Evolutionary conservation across 164 flowering plant genomes (phyloP), one percentile per base, ranked within the genome.

Genomic region (Nymphaea thermarum): DNA sequence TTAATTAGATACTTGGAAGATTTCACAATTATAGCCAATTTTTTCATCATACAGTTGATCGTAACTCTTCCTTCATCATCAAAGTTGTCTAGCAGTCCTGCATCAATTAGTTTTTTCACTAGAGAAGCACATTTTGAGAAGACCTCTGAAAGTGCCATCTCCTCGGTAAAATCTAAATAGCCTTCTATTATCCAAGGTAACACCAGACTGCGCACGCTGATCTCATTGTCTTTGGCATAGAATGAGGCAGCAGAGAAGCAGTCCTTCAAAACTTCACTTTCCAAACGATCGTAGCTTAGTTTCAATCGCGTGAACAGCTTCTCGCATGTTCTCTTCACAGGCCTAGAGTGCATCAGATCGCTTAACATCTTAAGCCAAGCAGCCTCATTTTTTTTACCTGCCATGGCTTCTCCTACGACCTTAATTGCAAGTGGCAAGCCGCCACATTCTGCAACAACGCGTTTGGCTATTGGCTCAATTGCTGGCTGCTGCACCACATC

Each of bases 391-490:
- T n/a, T 51, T 43, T 25, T 15, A 55, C 51, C 18, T n/a, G 16
- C 63, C 64, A 71, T 43, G 3, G 73, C 59, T 3, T 44, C 45
- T 36, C 65, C 73, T 14, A 66, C 63, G 11, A 62, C 60, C 43
- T 25, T 42, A 15, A 66, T 60, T 25, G 59, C 60, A 18, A 66
- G 61, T 10, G 68, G 68, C 68, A 66, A 42, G 43, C 68, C 60
- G 10, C 62, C 68, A 66, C 68, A 71, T 41, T 60, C 60, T 3
- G 17, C 65, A 15, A 71, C 64, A 25, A 71, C 44, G 45, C 8
- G 8, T 59, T 47, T 41, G 2, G 73, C 73, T 5, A 44, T 4
- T 36, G 59, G 57, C 17, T 60, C 18, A 4, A 66, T 71, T 5
- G 43, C 16, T 36, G 69, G 65, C 11, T 5, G 42, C 15, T 25